Conservation (phyloP, 225 moss, liverwort and hornwort genomes). For the Antitrichia curtipendula region DNA sequence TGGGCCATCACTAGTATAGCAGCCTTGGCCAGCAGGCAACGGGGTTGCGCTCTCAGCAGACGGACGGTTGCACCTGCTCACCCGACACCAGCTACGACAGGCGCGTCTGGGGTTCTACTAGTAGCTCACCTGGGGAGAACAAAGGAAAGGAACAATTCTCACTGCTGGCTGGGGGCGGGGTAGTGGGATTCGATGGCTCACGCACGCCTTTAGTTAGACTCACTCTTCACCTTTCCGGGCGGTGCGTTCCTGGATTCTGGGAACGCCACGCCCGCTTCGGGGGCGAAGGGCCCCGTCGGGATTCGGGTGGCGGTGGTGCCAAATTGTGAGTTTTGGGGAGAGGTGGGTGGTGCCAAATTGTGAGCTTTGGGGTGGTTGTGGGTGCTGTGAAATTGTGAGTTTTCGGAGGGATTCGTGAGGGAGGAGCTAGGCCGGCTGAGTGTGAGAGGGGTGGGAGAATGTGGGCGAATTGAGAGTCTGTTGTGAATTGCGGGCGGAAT, state of each 20-base stretch:
- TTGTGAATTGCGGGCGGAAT: slow-evolving; percentile 1
- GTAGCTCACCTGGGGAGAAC: neutral
- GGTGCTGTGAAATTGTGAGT: neutral
- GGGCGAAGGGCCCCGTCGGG: neutral
- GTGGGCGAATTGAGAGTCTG: neutral
- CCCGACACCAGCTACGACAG: slow-evolving; percentile 1
- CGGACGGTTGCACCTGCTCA: slow-evolving; percentile 27
- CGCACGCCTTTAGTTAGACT: neutral
- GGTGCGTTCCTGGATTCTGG: slow-evolving; percentile 33
- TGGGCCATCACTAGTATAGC: neutral
- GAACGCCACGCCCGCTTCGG: neutral
- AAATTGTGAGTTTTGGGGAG: neutral
- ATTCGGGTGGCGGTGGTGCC: neutral
- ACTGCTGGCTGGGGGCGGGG: neutral
- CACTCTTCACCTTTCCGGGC: neutral
- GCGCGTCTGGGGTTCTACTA: neutral
- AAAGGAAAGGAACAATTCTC: slow-evolving; percentile 4
- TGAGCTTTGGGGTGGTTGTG: neutral
- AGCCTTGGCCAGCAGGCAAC: neutral
- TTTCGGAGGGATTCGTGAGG: neutral
- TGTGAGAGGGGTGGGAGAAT: neutral
- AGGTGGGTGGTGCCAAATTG: neutral
- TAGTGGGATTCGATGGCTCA: neutral
- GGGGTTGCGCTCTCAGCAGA: neutral
- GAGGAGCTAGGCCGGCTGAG: neutral